Base-by-base conservation (phyloP, 2,329 filamentous ascomycete species). In the Colletotrichum orchidophilum region DNA sequence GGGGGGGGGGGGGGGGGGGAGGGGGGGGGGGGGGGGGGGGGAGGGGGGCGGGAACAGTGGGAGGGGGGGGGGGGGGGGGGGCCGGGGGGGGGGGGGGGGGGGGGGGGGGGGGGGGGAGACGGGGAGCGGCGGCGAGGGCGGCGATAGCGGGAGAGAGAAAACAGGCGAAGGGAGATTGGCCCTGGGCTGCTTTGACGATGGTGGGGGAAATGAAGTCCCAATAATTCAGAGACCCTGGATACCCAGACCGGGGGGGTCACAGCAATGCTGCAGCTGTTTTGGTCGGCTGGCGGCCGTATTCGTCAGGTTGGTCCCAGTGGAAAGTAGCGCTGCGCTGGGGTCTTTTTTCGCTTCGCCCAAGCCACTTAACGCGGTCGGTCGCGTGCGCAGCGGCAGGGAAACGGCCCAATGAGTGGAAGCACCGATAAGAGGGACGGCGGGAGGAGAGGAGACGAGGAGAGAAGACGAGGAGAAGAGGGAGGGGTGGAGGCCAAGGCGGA, bases 181-280 rank as follows among this genome's bases (percentile, higher is more conserved):
- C 33, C 59, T 24, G 68, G 39, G 35, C 55, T 66, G 63, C 69
- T 68, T 71, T 71, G 69, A 66, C 69, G 71, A 72, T 67, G 64
- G 71, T 72, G 71, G 71, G 70, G 71, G 71, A 73, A 73, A 73
- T 73, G 71, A 73, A 70, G 64, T 73, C 55, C 63, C 71, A 73
- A 73, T 73, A 72, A 67, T 72, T 67, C 31, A 72, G 64, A 72
- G 68, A 72, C 71, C 71, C 71, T 72, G 61, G 70, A 70, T 72
- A 59, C 63, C 50, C 50, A 71, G 69, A 69, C 69, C 69, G 54
- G 70, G 59, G 65, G 54, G 65, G 53, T 70, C 66, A 65, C 50
- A 62, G 65, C 55, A 70, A 69, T 72, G 66, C 60, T 55, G 50
- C 24, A 59, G 18, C 46, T 53, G 64, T 60, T 65, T 69, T 65